phyloP scores from a whole-genome alignment of 1,284 basidiomycete genomes.

The Pseudozyma sp. region DNA sequence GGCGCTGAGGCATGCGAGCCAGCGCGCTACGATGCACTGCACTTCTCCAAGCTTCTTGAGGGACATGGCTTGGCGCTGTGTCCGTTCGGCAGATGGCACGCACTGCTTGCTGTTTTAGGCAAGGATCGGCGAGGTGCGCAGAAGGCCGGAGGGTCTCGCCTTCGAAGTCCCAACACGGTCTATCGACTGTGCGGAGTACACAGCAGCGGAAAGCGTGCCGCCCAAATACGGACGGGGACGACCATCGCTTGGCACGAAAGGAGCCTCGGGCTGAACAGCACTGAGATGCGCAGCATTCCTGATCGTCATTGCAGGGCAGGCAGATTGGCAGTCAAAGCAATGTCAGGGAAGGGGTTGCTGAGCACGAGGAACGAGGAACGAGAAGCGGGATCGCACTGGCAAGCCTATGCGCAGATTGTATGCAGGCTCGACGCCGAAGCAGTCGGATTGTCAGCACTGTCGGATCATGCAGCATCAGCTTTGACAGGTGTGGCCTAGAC shows the following conservation, averaged over 20 bases:
- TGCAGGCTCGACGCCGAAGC: background rate
- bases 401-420: background rate
- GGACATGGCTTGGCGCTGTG: slow-evolving; percentile 14
- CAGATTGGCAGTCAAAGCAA: background rate
- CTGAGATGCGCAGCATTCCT: slow-evolving; percentile 1
- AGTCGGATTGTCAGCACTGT: background rate
- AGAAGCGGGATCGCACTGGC: background rate
- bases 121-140: slow-evolving; percentile 13
- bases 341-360: background rate
- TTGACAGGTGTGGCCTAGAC: background rate
- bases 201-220: background rate
- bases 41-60: background rate
- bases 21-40: no score
- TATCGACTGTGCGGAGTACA: no score
- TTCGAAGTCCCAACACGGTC: background rate
- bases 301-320: background rate
- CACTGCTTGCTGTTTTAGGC: background rate
- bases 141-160: background rate
- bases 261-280: background rate
- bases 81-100: background rate
- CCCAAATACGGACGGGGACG: background rate
- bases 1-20: no score
- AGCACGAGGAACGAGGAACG: background rate
- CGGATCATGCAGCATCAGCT: background rate
- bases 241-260: slow-evolving; percentile 7